phyloP scores from a whole-genome alignment of 805 yeast genomes.

The Teunomyces funiuensis region DNA sequence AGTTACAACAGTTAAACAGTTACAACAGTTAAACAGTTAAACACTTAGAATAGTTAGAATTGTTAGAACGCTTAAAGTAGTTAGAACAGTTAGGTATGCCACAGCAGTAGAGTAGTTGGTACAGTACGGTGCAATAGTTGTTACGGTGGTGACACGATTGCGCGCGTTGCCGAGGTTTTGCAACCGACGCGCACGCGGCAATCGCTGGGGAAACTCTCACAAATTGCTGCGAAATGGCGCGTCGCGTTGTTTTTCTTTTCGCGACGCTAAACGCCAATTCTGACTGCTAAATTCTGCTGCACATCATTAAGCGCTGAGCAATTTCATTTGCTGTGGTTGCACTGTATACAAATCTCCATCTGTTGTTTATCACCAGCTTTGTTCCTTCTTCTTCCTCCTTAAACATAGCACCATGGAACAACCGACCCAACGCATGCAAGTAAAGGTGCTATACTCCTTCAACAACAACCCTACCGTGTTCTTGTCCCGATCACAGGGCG shows the following conservation, averaged over 20 bases:
- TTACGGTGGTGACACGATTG: too few species aligned
- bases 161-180: background rate
- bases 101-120: too few species aligned
- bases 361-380: background rate
- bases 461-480: conserved; percentile 44
- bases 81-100: too few species aligned
- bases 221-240: conserved; percentile 1
- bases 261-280: background rate
- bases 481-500: conserved; percentile 37
- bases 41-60: too few species aligned
- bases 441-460: conserved; percentile 45
- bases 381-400: background rate
- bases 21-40: too few species aligned
- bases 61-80: too few species aligned
- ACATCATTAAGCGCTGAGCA: background rate
- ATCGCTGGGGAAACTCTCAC: background rate
- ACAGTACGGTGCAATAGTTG: too few species aligned
- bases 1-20: too few species aligned
- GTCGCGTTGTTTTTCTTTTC: conserved; percentile 13
- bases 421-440: conserved; percentile 40
- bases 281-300: background rate
- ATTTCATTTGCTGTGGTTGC: conserved; percentile 3
- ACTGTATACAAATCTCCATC: background rate
- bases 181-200: background rate
- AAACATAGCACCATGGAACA: conserved; percentile 17